A percentile compares a stretch with the other conserved stretches of the same genome.
Evolutionary conservation across 768 basidiomycete species (phyloP).

Genomic region (Coprinellus micaceus): DNA sequence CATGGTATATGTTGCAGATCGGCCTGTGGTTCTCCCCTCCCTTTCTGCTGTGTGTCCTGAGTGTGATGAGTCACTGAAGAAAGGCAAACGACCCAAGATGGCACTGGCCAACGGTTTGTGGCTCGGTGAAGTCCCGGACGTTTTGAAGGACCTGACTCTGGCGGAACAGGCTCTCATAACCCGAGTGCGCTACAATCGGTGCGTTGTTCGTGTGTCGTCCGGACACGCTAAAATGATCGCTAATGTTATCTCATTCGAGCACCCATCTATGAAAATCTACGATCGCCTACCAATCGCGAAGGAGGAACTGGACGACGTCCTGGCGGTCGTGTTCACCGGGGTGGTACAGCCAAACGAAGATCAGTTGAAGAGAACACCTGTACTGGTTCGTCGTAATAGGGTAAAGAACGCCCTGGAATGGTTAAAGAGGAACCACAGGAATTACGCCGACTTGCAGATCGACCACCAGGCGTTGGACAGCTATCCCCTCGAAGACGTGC

Average conservation of each 20-base stretch:
- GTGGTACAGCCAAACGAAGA: not conserved
- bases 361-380: constrained; percentile 1
- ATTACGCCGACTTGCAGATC: constrained; percentile 30
- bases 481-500: constrained; percentile 22
- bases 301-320: constrained; percentile 21
- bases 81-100: not conserved
- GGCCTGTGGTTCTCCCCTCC: no score
- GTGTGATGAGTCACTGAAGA: not conserved
- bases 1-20: not conserved
- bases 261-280: constrained; percentile 24
- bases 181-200: constrained; percentile 23
- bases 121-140: constrained; percentile 30
- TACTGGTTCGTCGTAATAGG: constrained; percentile 19
- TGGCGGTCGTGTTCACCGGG: constrained; percentile 13
- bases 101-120: constrained; percentile 31
- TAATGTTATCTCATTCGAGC: constrained; percentile 27
- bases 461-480: constrained; percentile 19
- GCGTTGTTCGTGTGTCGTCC: constrained; percentile 25
- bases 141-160: constrained; percentile 22
- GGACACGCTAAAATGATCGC: constrained; percentile 25
- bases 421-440: constrained; percentile 32
- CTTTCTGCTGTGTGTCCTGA: not conserved
- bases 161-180: constrained; percentile 27
- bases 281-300: constrained; percentile 20
- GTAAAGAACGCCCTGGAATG: constrained; percentile 29